Evolutionary conservation across 208 protist species (phyloP), one percentile per base, ranked within the genome.

Genomic region (Hexamita inflata): DNA sequence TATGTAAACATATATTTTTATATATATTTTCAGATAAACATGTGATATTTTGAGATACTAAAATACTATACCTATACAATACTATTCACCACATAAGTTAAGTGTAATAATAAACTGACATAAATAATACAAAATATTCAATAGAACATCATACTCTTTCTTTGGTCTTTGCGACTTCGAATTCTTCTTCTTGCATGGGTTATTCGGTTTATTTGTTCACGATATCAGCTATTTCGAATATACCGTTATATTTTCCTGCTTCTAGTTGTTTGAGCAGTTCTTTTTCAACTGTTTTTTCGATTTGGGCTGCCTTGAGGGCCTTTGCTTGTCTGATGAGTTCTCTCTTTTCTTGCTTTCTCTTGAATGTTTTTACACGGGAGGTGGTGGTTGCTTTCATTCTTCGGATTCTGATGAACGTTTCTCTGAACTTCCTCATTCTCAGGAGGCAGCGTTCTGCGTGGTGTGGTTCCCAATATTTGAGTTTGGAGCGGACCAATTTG

Each of bases 251-350:
- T 38, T 74, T 53, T 40, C 59, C 59, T n/a, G 19, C 2, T 60
- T 90, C 86, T 58, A 98, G 86, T 59, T 94, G 87, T 4, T 92
- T 89, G 9, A 98, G 85, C 35, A 99, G 85, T 82, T 98, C 94
- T 77, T 93, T 92, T 81, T 96, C 90, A 78, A 99, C 96, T 68
- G 91, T 84, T 39, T 90, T 79, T 78, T 96, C 92, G 45, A 99
- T 83, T 35, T 91, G 87, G 13, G 95, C 95, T 0, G 94, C 94
- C 4, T 86, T 86, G 75, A 94, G 85, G 13, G 95, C 94, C 86
- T 97, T 97, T 57, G 84, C 83, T 82, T 98, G 92, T 49, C 93
- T 87, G 30, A 85, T 86, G 32, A 88, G 78, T 70, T 98, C 88
- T 59, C 73, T 13, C 59, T 28, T 13, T 30, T 78, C 68, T 38